These are phyloP conservation scores for Dipsacomyces acuminosporus DNA, from an alignment of 371 early-diverging fungal species.

Conservation along the genomic window DNA sequence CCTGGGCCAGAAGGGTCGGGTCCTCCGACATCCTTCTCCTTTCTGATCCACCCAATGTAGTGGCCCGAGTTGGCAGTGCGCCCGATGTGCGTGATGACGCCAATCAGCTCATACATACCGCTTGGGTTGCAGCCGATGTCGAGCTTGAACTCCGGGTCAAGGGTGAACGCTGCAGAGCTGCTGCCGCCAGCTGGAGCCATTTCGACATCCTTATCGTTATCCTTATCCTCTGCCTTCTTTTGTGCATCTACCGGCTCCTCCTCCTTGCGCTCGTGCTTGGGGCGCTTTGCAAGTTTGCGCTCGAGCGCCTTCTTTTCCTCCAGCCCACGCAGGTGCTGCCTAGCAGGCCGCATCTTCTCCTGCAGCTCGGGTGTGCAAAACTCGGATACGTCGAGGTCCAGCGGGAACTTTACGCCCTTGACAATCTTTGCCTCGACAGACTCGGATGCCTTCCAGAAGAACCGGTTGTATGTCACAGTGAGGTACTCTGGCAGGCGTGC, in stretches of 20 bases:
- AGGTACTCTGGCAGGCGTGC: conserved; percentile 84
- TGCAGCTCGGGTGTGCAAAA: conserved; percentile 83
- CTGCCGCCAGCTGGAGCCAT: conserved; percentile 39
- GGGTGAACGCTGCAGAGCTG: conserved; percentile 30
- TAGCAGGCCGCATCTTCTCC: conserved; percentile 69
- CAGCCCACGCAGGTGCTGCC: conserved; percentile 62
- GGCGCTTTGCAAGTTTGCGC: conserved; percentile 48
- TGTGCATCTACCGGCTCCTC: conserved; percentile 39
- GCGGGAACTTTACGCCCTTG: conserved; percentile 87
- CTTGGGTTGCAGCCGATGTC: conserved; percentile 79
- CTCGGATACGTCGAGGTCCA: conserved; percentile 81
- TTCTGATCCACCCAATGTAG: conserved; percentile 87
- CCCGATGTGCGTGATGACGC: conserved; percentile 57
- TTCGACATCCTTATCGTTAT: conserved; percentile 26
- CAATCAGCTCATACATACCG: conserved; percentile 74
- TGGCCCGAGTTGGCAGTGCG: conserved; percentile 59
- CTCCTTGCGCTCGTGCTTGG: not conserved
- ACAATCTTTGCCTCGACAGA: conserved; percentile 89
- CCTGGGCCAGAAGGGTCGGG: conserved; percentile 14
- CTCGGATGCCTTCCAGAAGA: conserved; percentile 91
- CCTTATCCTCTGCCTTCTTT: conserved; percentile 43
- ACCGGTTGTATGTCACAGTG: conserved; percentile 87
- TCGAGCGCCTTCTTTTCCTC: conserved; percentile 69
- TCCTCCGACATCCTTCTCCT: conserved; percentile 48
- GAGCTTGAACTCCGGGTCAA: conserved; percentile 67